Evolutionary conservation across 345 rosid genomes (phyloP).

Genomic region (Corchorus olitorius): DNA sequence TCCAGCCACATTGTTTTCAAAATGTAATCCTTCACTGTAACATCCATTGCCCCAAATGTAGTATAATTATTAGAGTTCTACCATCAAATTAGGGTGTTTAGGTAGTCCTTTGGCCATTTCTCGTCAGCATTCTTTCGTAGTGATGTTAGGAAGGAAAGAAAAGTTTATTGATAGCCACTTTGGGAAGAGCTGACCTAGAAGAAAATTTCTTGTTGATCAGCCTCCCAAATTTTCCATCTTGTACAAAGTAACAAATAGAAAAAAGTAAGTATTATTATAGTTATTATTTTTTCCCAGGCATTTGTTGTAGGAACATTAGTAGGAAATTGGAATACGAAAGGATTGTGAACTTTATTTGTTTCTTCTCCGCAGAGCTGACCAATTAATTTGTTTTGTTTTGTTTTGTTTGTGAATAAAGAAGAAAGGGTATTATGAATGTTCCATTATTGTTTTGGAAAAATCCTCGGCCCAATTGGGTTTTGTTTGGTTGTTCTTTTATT

Average conservation of each 20-base stretch:
- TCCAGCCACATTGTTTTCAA: constrained; percentile 17
- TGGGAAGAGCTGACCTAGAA: constrained; percentile 22
- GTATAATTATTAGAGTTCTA: constrained; percentile 34
- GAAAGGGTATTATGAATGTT: no score
- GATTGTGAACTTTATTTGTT: not conserved
- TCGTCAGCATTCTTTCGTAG: constrained; percentile 27
- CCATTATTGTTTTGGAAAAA: no score
- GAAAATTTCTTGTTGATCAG: not conserved
- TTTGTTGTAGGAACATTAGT: not conserved
- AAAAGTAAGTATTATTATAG: not conserved
- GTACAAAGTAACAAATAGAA: constrained; percentile 26
- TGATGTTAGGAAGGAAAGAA: constrained; percentile 22
- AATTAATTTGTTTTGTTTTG: not conserved
- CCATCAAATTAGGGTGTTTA: constrained; percentile 32
- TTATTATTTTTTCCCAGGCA: not conserved
- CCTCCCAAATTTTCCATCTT: constrained; percentile 23
- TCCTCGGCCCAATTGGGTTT: no score
- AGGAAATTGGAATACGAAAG: not conserved
- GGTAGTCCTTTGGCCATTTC: constrained; percentile 25
- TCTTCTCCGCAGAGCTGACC: no score
- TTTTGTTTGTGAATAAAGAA: not conserved
- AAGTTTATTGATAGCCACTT: constrained; percentile 10
- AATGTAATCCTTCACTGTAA: constrained; percentile 5
- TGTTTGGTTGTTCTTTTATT: no score
- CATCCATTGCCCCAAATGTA: constrained; percentile 37